Evolutionary conservation across 1,284 basidiomycete species (phyloP).

Genomic region (Malassezia arunalokei): DNA sequence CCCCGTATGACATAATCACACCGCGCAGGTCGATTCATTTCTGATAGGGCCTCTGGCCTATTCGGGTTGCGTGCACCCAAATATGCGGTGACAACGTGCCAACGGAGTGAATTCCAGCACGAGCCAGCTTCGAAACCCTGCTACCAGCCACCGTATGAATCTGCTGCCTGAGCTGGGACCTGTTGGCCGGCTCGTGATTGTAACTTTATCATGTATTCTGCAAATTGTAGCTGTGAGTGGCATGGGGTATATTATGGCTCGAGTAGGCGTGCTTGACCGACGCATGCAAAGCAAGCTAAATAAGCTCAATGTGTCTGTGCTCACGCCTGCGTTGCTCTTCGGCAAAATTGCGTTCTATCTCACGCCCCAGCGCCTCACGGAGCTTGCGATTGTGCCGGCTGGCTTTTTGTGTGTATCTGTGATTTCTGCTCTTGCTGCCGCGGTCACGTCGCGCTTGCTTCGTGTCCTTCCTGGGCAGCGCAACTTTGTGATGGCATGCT

Average conservation of each 20-base stretch:
- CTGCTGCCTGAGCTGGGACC: constrained; percentile 13
- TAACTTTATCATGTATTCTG: constrained; percentile 56
- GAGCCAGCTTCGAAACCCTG: no score
- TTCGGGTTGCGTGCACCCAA: no score
- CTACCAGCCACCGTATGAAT: no score
- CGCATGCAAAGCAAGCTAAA: constrained; percentile 55
- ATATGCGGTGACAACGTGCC: no score
- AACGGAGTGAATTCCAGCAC: no score
- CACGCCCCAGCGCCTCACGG: constrained; percentile 60
- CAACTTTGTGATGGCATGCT: constrained; percentile 47
- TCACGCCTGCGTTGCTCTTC: constrained; percentile 82
- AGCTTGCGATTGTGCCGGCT: constrained; percentile 83
- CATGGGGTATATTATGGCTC: constrained; percentile 71
- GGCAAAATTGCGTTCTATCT: constrained; percentile 72
- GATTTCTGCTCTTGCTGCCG: constrained; percentile 43
- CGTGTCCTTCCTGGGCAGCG: constrained; percentile 44
- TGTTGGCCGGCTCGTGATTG: constrained; percentile 27
- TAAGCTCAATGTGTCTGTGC: constrained; percentile 66
- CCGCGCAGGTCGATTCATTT: no score
- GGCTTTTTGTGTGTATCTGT: constrained; percentile 55
- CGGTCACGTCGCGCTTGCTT: constrained; percentile 35
- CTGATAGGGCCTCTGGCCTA: no score
- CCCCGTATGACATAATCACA: no score
- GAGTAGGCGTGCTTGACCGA: constrained; percentile 70
- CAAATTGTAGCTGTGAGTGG: constrained; percentile 77